A percentile compares a stretch with the other conserved stretches of the same genome.
These are phyloP conservation scores for Pseudogymnoascus sp. DNA, from an alignment of 2,329 filamentous ascomycete genomes.

Conservation along the genomic window DNA sequence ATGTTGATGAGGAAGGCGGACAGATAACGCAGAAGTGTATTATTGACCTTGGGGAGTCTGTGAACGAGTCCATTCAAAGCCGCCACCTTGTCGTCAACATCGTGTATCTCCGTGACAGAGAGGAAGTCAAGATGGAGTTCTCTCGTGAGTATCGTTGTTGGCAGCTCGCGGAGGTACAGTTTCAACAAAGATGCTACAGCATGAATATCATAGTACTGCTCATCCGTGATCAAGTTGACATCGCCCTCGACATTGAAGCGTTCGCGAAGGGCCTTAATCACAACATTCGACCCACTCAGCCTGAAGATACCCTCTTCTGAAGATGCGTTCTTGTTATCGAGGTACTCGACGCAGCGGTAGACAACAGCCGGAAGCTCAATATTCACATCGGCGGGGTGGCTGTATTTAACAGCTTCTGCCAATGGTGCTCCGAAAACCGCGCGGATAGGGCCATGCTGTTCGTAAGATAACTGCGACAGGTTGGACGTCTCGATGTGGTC, in stretches of 20 bases:
- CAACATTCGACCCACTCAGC: constrained; percentile 89
- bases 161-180: constrained; percentile 85
- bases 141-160: constrained; percentile 80
- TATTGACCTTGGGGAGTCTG: constrained; percentile 70
- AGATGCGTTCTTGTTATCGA: constrained; percentile 72
- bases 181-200: constrained; percentile 92
- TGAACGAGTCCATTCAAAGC: constrained; percentile 72
- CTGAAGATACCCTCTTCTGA: constrained; percentile 94
- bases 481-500: constrained; percentile 42
- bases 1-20: constrained; percentile 86
- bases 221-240: constrained; percentile 73
- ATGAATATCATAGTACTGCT: constrained; percentile 88
- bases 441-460: constrained; percentile 47
- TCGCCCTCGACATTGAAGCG: constrained; percentile 92
- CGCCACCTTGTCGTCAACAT: constrained; percentile 66
- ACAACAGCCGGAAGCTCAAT: constrained; percentile 83
- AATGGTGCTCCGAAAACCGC: constrained; percentile 80
- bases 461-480: constrained; percentile 34
- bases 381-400: constrained; percentile 62
- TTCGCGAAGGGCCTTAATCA: constrained; percentile 84
- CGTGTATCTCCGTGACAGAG: constrained; percentile 68
- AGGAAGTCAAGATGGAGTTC: constrained; percentile 88
- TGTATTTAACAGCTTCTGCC: constrained; percentile 76
- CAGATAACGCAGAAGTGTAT: constrained; percentile 72
- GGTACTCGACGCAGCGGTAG: constrained; percentile 89